A percentile compares a stretch with the other conserved stretches of the same genome.
Evolutionary conservation across 208 protist genomes (phyloP).

Genomic region (Acanthamoeba rhysodes): DNA sequence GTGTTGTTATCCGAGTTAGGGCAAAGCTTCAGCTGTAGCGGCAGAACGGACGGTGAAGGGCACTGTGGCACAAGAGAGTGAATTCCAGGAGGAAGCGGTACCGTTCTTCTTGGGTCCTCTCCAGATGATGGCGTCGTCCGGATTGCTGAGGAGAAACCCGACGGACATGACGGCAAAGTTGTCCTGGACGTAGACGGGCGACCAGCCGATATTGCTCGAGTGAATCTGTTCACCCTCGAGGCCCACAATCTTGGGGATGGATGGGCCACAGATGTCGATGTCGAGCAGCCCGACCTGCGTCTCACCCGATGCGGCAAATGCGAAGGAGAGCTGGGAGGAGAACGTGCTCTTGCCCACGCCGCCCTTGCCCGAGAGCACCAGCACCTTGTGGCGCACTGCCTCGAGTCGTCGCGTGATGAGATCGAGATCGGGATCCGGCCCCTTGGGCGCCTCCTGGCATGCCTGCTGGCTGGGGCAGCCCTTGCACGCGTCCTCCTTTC

Average conservation of each 20-base stretch:
- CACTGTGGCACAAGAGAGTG: too few species aligned
- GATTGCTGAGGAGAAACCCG: slow-evolving; percentile 97
- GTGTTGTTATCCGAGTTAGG: not conserved
- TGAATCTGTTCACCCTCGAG: slow-evolving; percentile 92
- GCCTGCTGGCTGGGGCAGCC: slow-evolving; percentile 98
- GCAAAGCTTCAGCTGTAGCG: not conserved
- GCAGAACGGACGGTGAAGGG: too few species aligned
- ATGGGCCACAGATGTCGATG: slow-evolving; percentile 99
- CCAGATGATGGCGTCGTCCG: slow-evolving; percentile 99
- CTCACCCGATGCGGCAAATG: slow-evolving; percentile 90
- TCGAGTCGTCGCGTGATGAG: slow-evolving; percentile 84
- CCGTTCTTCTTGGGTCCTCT: slow-evolving; percentile 97
- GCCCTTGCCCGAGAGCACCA: slow-evolving; percentile 99
- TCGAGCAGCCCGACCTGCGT: slow-evolving; percentile 99
- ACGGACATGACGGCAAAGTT: slow-evolving; percentile 99
- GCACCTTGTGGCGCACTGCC: slow-evolving; percentile 97
- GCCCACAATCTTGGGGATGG: slow-evolving; percentile 97
- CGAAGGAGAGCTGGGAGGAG: slow-evolving; percentile 97
- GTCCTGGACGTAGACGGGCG: slow-evolving; percentile 97
- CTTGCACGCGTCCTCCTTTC: slow-evolving; percentile 96
- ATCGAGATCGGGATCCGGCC: slow-evolving; percentile 91
- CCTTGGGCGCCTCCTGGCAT: slow-evolving; percentile 95
- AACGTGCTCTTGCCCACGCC: slow-evolving; percentile 99
- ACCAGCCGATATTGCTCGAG: slow-evolving; percentile 93
- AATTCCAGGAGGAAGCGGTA: not conserved